phyloP scores from a whole-genome alignment of 2,329 filamentous ascomycete genomes.

The Fusarium citri region DNA sequence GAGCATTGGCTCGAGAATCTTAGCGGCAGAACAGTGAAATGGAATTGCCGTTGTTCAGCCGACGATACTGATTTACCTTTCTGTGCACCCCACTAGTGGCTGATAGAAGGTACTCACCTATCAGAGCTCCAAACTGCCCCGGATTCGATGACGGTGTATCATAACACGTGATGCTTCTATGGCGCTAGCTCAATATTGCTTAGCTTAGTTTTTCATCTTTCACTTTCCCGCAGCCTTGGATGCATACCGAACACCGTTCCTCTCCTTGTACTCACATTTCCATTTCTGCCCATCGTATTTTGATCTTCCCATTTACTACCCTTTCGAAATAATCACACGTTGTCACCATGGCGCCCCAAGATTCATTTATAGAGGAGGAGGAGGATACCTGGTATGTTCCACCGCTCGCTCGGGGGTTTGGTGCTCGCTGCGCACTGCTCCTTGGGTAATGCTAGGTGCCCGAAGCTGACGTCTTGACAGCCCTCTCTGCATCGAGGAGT shows the following conservation, averaged over 20 bases:
- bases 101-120: constrained; percentile 35
- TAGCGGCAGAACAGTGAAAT: constrained; percentile 33
- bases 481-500: constrained; percentile 98
- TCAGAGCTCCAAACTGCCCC: neutral
- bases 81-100: fast-evolving
- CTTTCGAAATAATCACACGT: constrained; percentile 38
- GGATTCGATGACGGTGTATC: constrained; percentile 11
- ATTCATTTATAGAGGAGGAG: constrained; percentile 78
- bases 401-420: constrained; percentile 13
- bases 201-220: constrained; percentile 47
- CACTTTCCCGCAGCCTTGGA: constrained; percentile 47
- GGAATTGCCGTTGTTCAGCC: constrained; percentile 49
- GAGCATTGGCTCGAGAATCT: constrained; percentile 45
- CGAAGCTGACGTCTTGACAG: constrained; percentile 61
- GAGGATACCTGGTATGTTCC: constrained; percentile 73
- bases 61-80: constrained; percentile 41
- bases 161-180: constrained; percentile 39
- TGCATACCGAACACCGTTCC: constrained; percentile 45
- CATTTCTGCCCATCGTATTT: constrained; percentile 36
- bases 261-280: constrained; percentile 42
- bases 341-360: constrained; percentile 72
- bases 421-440: constrained; percentile 30
- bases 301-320: constrained; percentile 34
- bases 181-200: constrained; percentile 34
- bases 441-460: constrained; percentile 39